Percentiles rank a stretch among this genome's conserved stretches.
Conservation (phyloP, 2,329 filamentous ascomycete species). For the Colletotrichum graminicola region DNA sequence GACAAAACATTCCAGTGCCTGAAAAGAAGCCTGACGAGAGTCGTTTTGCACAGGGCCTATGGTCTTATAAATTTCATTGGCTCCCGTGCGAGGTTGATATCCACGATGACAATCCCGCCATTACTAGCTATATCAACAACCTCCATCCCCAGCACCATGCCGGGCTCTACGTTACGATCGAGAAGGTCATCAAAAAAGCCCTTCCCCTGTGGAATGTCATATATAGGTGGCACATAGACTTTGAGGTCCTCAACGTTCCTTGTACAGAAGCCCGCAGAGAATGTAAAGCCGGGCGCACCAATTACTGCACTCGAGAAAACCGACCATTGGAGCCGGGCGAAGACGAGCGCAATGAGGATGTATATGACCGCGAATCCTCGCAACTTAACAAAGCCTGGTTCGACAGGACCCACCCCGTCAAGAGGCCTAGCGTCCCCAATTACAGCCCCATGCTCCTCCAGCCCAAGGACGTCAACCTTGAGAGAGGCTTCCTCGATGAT, state of each 20-base stretch:
- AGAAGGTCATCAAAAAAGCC: conserved; percentile 55
- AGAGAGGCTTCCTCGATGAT: conserved; percentile 48
- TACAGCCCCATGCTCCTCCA: conserved; percentile 3
- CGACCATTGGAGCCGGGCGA: conserved; percentile 48
- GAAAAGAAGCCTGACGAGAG: background rate
- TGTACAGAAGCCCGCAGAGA: conserved; percentile 23
- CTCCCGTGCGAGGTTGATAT: conserved; percentile 64
- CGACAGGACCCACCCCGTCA: conserved; percentile 44
- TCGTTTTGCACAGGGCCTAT: background rate
- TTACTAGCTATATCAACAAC: conserved; percentile 67
- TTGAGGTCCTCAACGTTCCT: conserved; percentile 46
- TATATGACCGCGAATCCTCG: conserved; percentile 37
- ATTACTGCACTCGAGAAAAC: conserved; percentile 16
- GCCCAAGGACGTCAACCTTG: conserved; percentile 45
- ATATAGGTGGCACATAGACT: conserved; percentile 50
- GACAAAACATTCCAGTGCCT: conserved; percentile 46
- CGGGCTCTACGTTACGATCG: conserved; percentile 56
- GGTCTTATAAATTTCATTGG: conserved; percentile 56
- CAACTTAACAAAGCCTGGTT: conserved; percentile 48
- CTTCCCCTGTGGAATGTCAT: conserved; percentile 61
- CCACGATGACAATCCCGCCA: conserved; percentile 50
- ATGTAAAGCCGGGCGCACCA: conserved; percentile 44
- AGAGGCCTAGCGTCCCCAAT: conserved; percentile 30
- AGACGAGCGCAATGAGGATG: conserved; percentile 33
- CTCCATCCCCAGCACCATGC: conserved; percentile 58